Base-by-base conservation (phyloP, 192 early-diverging fungal genomes). In the Lobosporangium transversale region DNA sequence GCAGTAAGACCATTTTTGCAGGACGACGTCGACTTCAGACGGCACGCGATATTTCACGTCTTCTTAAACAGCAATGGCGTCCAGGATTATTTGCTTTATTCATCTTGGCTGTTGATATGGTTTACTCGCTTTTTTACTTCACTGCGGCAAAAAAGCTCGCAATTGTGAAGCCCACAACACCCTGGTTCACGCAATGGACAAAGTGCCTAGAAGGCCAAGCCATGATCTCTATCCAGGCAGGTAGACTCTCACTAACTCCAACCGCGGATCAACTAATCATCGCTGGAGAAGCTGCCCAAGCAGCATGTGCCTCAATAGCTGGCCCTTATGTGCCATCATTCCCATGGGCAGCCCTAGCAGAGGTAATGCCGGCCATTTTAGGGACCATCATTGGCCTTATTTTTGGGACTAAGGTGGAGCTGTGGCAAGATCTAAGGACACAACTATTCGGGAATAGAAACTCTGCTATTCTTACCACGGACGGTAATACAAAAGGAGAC, bases 11-110 rank as follows among this genome's bases (percentile, higher is more conserved):
- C 31, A 24, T 52, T 1, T 67, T 65, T n/a, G 26, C 12, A 2
- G 45, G 45, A 4, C 64, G 36, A 37, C 73, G 51, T 15, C 73
- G 73, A 15, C 59, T 61, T 20, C 58, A 57, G 15, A 62, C 57
- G 2, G 64, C 73, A 3, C 63, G 73, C 21, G 58, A 67, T 3
- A 67, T 76, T 21, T 67, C 73, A 1, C 58, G 24, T 3, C 23
- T 76, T 2, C 48, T 76, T 8, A 67, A 76, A 32, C 64, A 76
- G 21, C 73, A 76, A 35, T 76, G 73, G 64, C 63, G 73, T 7
- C 52, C 73, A 3, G 73, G 73, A 20, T 29, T 67, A 14, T 56
- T 76, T 15, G 73, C 73, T 0, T 20, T 62, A 12, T 75, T 45
- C 24, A 52, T 76, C 17, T 35, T 76, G n/a, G 36, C 53, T 23